phyloP scores from a whole-genome alignment of 768 basidiomycete species.

The Lactarius sp. region DNA sequence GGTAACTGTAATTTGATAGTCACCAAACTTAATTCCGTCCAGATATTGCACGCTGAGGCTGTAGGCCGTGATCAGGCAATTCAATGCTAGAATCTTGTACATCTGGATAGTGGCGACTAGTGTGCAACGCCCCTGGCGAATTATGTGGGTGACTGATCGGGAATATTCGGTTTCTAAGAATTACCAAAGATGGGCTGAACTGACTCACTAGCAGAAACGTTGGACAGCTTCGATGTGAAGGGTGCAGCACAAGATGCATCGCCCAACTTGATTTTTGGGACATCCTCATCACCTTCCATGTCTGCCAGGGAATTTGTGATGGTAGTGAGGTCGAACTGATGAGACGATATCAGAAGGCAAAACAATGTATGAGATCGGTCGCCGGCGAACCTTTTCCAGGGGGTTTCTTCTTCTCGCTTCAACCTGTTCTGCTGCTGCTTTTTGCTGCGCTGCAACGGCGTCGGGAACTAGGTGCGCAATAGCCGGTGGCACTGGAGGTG shows the following conservation, averaged over 20 bases:
- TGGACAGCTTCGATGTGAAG: conserved; percentile 97
- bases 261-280: conserved; percentile 98
- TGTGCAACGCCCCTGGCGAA: conserved; percentile 97
- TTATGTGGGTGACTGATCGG: conserved; percentile 83
- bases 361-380: not conserved
- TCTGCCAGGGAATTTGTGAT: conserved; percentile 86
- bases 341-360: not conserved
- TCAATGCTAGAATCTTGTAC: conserved; percentile 98
- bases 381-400: conserved; percentile 71
- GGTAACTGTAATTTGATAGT: conserved; percentile 96
- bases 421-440: conserved; percentile 61
- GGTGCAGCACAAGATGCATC: conserved; percentile 98
- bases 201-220: conserved; percentile 88
- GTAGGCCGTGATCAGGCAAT: conserved; percentile 98
- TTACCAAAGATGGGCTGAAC: not conserved
- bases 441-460: conserved; percentile 84
- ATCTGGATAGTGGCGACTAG: conserved; percentile 98
- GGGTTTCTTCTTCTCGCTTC: conserved; percentile 76
- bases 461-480: conserved; percentile 88
- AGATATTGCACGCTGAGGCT: conserved; percentile 96
- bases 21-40: conserved; percentile 98
- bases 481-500: conserved; percentile 86
- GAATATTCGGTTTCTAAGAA: not conserved
- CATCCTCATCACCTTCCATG: conserved; percentile 91
- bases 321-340: conserved; percentile 66